Conservation (phyloP, 805 yeast species). For the Yamadazyma kitorensis region DNA sequence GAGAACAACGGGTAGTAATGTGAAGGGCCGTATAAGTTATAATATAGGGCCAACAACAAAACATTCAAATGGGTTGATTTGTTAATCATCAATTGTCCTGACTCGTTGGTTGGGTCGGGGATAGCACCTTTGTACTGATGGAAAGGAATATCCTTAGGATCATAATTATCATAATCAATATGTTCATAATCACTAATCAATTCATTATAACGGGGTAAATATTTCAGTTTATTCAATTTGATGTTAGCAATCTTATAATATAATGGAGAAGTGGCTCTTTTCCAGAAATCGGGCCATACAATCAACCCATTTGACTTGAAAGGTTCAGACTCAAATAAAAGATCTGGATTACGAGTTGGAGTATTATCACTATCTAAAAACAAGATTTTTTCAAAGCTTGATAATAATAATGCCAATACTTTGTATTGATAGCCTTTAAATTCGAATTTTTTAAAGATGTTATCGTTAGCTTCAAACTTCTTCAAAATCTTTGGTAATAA, state of each 20-base stretch:
- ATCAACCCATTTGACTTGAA: conserved; percentile 54
- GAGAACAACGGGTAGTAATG: conserved; percentile 42
- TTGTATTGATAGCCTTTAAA: conserved; percentile 45
- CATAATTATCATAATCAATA: conserved; percentile 9
- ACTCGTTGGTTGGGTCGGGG: conserved; percentile 34
- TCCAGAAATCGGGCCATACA: conserved; percentile 89
- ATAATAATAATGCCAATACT: conserved; percentile 37
- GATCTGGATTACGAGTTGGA: conserved; percentile 64
- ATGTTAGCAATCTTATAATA: conserved; percentile 69
- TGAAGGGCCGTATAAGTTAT: conserved; percentile 41
- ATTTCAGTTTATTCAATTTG: conserved; percentile 21
- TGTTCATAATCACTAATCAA: conserved; percentile 11
- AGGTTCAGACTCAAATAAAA: conserved; percentile 54
- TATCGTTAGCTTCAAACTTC: conserved; percentile 13
- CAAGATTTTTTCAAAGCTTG: conserved; percentile 65
- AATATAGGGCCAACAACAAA: conserved; percentile 37
- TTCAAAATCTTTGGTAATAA: conserved; percentile 31
- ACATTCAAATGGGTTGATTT: conserved; percentile 38
- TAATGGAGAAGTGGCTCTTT: conserved; percentile 73
- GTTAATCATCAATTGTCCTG: conserved; percentile 42
- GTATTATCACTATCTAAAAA: conserved; percentile 75
- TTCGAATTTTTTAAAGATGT: conserved; percentile 28
- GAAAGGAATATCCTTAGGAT: conserved; percentile 21
- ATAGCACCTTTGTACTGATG: conserved; percentile 31
- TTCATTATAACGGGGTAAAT: conserved; percentile 35